Evolutionary conservation across 2,329 filamentous ascomycete genomes (phyloP).

Genomic region (Drechslerella coelobrocha): DNA sequence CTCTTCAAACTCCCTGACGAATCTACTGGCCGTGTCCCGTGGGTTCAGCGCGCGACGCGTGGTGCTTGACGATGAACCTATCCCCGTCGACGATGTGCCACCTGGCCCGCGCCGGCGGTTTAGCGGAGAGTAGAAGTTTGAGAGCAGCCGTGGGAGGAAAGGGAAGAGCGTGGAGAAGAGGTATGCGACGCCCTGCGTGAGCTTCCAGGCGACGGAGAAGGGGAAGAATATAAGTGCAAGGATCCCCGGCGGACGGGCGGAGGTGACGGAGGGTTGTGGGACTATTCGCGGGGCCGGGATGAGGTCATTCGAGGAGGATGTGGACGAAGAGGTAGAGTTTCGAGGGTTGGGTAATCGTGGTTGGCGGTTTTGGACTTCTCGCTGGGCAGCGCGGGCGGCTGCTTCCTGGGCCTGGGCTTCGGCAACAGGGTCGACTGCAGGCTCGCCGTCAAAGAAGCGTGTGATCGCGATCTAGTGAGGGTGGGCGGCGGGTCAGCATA

Average conservation of each 20-base stretch:
- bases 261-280: conserved; percentile 72
- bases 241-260: conserved; percentile 75
- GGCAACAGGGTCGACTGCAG: conserved; percentile 74
- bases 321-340: conserved; percentile 57
- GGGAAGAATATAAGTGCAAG: conserved; percentile 81
- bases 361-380: conserved; percentile 58
- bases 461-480: conserved; percentile 81
- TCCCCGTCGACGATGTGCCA: too few species aligned
- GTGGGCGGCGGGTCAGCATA: conserved; percentile 51
- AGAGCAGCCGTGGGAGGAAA: conserved; percentile 73
- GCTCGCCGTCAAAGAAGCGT: conserved; percentile 97
- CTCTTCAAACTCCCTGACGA: conserved; percentile 93
- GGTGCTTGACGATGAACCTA: neutral
- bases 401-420: conserved; percentile 72
- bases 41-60: conserved; percentile 80
- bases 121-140: conserved; percentile 57
- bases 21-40: conserved; percentile 83
- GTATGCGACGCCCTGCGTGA: conserved; percentile 73
- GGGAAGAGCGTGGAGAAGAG: conserved; percentile 76
- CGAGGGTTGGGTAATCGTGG: conserved; percentile 52
- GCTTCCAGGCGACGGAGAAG: conserved; percentile 76
- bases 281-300: conserved; percentile 84
- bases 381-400: conserved; percentile 64
- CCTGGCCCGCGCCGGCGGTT: conserved; percentile 25
- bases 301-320: conserved; percentile 58